These are phyloP conservation scores for Kurtzmaniella cleridarum DNA, from an alignment of 805 yeast genomes.

Conservation along the genomic window DNA sequence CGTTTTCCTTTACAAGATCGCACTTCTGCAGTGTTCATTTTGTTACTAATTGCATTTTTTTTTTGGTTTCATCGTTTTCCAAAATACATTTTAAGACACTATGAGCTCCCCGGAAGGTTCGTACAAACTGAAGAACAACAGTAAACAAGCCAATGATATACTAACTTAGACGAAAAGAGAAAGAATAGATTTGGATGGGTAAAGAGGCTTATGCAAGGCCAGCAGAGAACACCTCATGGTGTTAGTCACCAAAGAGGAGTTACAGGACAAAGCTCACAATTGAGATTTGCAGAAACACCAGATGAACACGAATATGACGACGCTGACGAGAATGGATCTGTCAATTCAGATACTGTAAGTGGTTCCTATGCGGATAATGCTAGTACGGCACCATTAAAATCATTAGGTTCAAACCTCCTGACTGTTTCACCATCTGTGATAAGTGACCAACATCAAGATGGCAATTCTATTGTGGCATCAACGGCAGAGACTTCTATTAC, in stretches of 20 bases:
- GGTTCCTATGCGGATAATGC: conserved; percentile 28
- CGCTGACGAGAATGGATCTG: conserved; percentile 1
- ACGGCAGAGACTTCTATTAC: conserved; percentile 49
- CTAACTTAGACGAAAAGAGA: conserved; percentile 3
- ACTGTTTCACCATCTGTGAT: conserved; percentile 36
- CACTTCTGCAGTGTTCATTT: too few relatives aligned
- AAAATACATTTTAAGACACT: too few relatives aligned
- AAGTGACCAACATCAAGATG: conserved; percentile 26
- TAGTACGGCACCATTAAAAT: conserved; percentile 45
- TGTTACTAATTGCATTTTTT: too few relatives aligned
- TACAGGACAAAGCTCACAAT: conserved; percentile 10
- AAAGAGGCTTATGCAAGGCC: conserved; percentile 35
- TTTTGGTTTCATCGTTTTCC: too few relatives aligned
- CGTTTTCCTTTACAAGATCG: too few relatives aligned
- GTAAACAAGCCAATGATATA: too few relatives aligned
- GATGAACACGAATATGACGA: neutral
- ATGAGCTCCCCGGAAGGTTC: conserved; percentile 2
- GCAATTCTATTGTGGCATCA: conserved; percentile 32
- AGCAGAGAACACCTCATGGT: conserved; percentile 12
- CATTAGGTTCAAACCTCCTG: conserved; percentile 37
- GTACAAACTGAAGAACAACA: neutral
- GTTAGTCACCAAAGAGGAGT: conserved; percentile 4
- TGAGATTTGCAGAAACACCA: conserved; percentile 4
- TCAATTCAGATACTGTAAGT: conserved; percentile 14
- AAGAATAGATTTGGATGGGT: conserved; percentile 34